Base-by-base conservation (phyloP, 2,329 filamentous ascomycete species). In the Cladosporium velox region DNA sequence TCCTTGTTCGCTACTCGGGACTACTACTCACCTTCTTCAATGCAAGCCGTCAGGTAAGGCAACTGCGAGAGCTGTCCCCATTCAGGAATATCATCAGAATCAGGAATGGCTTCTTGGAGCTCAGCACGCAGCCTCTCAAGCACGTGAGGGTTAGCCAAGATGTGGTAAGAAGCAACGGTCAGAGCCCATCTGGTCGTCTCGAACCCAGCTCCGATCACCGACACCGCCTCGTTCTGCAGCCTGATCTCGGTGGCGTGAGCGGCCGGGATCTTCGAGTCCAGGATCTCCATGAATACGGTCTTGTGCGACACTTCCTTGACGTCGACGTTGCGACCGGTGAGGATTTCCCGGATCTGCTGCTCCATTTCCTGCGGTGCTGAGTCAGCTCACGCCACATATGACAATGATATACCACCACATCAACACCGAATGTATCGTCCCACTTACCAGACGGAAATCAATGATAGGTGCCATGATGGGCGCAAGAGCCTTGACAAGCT, bases 211-310 rank as follows among this genome's bases (percentile, higher is more conserved):
- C 26, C 21, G 49, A 28, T 26, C 24, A 52, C 49, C 49, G 49
- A 52, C 49, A 28, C 49, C 49, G 49, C 49, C 15, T 28, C 49
- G 49, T 52, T 52, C 49, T 52, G 49, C 21, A 52, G 49, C 49
- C 49, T 52, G 49, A 52, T 24, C 49, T 52, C 49, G 11, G 49
- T 52, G 49, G 49, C 49, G 49, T 52, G 21, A 12, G 49, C 49
- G 14, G 26, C 49, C 4, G 49, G 49, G 49, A 52, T 24, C 26
- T 26, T 52, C 24, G 49, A 52, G 49, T 52, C 49, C 11, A 28
- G 49, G 49, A 52, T 28, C 15, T 28, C 26, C 49, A 52, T 52
- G 26, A 52, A 52, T 8, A 52, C 26, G 26, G 26, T 52, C 26
- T 52, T 52, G 21, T 52, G 49, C 24, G 49, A 52, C 49, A 52